Evolutionary conservation across 139 green algal species (phyloP).

Genomic region (Chlamydomonas sp.): DNA sequence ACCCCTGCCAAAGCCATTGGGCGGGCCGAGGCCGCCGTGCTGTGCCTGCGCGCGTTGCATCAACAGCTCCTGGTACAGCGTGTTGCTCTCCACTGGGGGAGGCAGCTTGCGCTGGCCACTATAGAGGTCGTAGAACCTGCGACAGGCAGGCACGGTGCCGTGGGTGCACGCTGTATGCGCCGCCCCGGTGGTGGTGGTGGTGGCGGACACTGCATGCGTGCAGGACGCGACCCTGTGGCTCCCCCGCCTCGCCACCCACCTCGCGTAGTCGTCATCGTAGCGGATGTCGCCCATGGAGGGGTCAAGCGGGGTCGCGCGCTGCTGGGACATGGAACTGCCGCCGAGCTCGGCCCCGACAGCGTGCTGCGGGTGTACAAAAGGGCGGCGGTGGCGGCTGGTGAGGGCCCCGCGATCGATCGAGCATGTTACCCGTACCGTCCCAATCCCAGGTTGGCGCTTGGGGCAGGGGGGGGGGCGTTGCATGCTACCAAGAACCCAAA

Average conservation of each 20-base stretch:
- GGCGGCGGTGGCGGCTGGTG: no score
- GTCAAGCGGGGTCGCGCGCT: no score
- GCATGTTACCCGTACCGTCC: no score
- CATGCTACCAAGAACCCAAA: no score
- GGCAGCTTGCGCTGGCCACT: slow-evolving; percentile 68
- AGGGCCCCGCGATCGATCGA: no score
- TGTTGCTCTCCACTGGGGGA: slow-evolving; percentile 63
- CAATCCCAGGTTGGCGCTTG: no score
- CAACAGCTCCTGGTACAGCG: slow-evolving; percentile 67
- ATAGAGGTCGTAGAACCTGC: slow-evolving; percentile 44
- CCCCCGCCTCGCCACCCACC: slow-evolving; percentile 39
- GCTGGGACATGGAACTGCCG: neutral
- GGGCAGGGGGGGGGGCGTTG: slow-evolving; percentile 4
- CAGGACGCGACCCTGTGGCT: no score
- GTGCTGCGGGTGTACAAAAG: neutral
- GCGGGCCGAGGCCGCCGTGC: neutral
- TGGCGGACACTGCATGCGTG: no score
- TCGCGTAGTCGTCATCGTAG: slow-evolving; percentile 79
- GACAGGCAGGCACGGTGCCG: neutral
- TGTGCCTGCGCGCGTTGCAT: slow-evolving; percentile 16
- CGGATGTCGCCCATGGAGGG: slow-evolving; percentile 67
- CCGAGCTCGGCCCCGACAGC: neutral
- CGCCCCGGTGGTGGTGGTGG: no score
- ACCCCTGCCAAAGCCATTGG: neutral
- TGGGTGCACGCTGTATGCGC: no score